A percentile compares a stretch with the other conserved stretches of the same genome.
phyloP scores from a whole-genome alignment of 2,329 filamentous ascomycete species.

The Elsinoe arachidis region DNA sequence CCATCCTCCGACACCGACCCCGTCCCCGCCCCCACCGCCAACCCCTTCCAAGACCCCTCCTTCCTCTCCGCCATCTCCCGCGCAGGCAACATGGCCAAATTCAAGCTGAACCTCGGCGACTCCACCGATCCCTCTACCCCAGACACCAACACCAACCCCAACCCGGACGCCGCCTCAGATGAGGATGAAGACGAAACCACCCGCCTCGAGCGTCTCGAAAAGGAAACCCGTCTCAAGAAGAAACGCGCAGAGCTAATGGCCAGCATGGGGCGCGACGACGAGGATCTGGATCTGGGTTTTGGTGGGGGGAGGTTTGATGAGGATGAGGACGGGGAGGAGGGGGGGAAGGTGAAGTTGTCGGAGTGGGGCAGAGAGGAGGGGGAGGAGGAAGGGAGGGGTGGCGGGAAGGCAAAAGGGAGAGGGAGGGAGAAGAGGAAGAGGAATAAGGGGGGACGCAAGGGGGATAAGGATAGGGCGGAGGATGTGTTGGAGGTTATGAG shows the following conservation, averaged over 20 bases:
- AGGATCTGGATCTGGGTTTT: slow-evolving; percentile 92
- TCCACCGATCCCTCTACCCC: slow-evolving; percentile 31
- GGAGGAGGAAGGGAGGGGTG: slow-evolving; percentile 39
- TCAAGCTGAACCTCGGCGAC: slow-evolving; percentile 26
- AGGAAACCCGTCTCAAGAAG: slow-evolving; percentile 53
- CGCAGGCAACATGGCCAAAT: slow-evolving; percentile 46
- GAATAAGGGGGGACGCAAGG: slow-evolving; percentile 58
- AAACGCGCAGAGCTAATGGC: slow-evolving; percentile 57
- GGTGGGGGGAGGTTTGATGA: slow-evolving; percentile 81
- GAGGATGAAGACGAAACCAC: slow-evolving; percentile 41
- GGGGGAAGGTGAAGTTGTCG: slow-evolving; percentile 56
- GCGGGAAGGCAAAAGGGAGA: slow-evolving; percentile 5
- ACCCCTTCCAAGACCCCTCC: slow-evolving; percentile 56
- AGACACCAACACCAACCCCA: slow-evolving; percentile 32
- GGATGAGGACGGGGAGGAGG: slow-evolving; percentile 74
- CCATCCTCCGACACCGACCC: slow-evolving; percentile 11
- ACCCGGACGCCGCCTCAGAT: slow-evolving; percentile 34
- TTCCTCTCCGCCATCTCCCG: slow-evolving; percentile 80
- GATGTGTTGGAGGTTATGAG: slow-evolving; percentile 78
- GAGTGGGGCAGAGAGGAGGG: slow-evolving; percentile 51
- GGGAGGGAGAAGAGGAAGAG: slow-evolving; percentile 53
- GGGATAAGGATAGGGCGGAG: slow-evolving; percentile 66
- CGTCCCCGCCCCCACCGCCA: slow-evolving; percentile 16
- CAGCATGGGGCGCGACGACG: slow-evolving; percentile 65
- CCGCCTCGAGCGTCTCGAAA: slow-evolving; percentile 38